Evolutionary conservation across 352 stramenopile species (phyloP), one percentile per base, ranked within the genome.

Genomic region (Globisporangium uncinulatum): DNA sequence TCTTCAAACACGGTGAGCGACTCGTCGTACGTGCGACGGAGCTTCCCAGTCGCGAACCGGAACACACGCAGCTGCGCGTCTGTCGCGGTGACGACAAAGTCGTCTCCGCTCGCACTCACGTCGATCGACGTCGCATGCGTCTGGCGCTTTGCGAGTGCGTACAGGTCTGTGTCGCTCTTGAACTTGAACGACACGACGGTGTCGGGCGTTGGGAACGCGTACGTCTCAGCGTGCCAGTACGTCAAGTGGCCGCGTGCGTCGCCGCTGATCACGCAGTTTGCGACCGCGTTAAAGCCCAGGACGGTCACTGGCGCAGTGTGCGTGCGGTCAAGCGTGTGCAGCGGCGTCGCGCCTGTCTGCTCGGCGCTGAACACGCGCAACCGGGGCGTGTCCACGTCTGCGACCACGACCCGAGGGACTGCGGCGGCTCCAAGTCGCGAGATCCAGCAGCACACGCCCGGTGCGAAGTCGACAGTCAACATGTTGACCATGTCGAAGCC

Each of bases 401-500:
- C 78, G 45, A 97, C 79, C 6, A 89, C 88, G 32, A 97, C 75
- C 59, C 83, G 87, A 8, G 82, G 59, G 36, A 83, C 65, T 13
- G 34, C 34, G 37, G 83, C 76, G 24, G 70, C 71, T 21, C 70
- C 74, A 59, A 77, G 89, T 32, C 56, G 46, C 44, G 69, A 88
- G 65, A 85, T 79, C 89, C 74, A 97, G 61, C 74, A 87, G 69
- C 76, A 93, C 17, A 81, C 70, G 37, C 69, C 74, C 7, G 92
- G 92, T 2, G 66, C 65, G 65, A 67, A 96, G 10, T 68, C 64
- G 14, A 97, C 67, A 17, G 71, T 76, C 15, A 99, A 75, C 92
- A 99, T 99, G 54, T 97, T 94, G 41, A 95, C 95, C 68, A 99
- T 98, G 79, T 99, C 97, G 75, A 99, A 99, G 13, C 85, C 89